Base-by-base conservation (phyloP, 495 filamentous ascomycete genomes). In the Amorphotheca resinae region DNA sequence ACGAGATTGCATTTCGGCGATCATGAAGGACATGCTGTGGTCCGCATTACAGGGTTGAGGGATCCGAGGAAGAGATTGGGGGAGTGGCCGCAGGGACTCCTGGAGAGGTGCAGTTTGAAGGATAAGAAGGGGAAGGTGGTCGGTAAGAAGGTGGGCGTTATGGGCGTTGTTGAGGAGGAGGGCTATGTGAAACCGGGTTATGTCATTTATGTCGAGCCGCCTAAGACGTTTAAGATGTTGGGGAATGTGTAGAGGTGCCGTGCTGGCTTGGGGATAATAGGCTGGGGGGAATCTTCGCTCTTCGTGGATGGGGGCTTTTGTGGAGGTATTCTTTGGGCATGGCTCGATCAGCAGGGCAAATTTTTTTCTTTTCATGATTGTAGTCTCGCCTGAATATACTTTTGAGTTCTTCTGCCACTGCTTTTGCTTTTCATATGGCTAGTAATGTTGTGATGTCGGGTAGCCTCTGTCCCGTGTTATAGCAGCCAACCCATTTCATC, bases 111-210 rank as follows among this genome's bases (percentile, higher is more conserved):
- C 38, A 18, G 14, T n/a, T 15, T 46, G 31, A 42, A 38, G 25
- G 44, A 51, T 46, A 41, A 30, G 25, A 42, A 46, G 33, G 40
- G 48, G 9, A 43, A 34, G 20, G 34, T 34, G 0, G 38, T 46
- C 22, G 48, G 33, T 6, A 46, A 43, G 44, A 51, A 41, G 40
- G 44, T 41, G 6, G 48, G 48, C 1, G 38, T 51, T 20, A 51
- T 51, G 48, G 35, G 37, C 20, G 44, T 42, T 16, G 48, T 51
- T 15, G 42, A 46, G 26, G 32, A 12, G 11, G 48, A 41, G 2
- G 48, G 48, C 8, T 33, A 42, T 30, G 44, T 51, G 14, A 22
- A 30, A 23, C 22, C 38, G 2, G 45, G 39, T 12, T 36, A 36
- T 33, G 17, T 14, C 23, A 32, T 48, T 38, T 42, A 9, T 15